Evolutionary conservation across 2,329 filamentous ascomycete genomes (phyloP).

Genomic region (Purpureocillium takamizusanense): DNA sequence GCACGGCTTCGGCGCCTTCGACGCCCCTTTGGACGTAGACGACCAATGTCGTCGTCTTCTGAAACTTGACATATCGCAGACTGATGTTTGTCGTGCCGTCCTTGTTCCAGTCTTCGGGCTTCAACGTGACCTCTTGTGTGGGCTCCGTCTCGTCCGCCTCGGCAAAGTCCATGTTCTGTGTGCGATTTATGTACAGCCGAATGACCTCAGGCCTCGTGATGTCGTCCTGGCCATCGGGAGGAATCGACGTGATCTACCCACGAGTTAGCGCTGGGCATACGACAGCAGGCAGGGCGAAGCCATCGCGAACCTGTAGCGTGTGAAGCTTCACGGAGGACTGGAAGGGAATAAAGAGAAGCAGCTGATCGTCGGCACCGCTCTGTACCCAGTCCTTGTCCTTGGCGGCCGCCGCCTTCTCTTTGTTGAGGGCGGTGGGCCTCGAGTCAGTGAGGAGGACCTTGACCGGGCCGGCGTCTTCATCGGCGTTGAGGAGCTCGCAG

Average conservation of each 20-base stretch:
- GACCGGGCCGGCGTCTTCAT: conserved; percentile 65
- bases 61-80: conserved; percentile 93
- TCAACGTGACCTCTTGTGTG: conserved; percentile 71
- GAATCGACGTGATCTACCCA: conserved; percentile 72
- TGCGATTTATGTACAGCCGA: conserved; percentile 78
- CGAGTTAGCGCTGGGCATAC: conserved; percentile 9
- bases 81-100: conserved; percentile 64
- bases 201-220: conserved; percentile 72
- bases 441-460: conserved; percentile 62
- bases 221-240: conserved; percentile 62
- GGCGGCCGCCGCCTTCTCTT: conserved; percentile 39
- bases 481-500: conserved; percentile 80
- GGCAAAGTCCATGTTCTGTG: conserved; percentile 88
- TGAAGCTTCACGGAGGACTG: conserved; percentile 83
- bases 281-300: neutral
- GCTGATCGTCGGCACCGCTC: conserved; percentile 93
- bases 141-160: conserved; percentile 82
- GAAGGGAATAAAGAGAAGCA: conserved; percentile 89
- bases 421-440: conserved; percentile 56
- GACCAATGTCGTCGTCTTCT: conserved; percentile 80
- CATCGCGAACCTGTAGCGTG: conserved; percentile 52
- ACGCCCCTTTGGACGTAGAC: conserved; percentile 85
- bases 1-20: conserved; percentile 73
- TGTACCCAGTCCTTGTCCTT: conserved; percentile 88
- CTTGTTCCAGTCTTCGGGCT: conserved; percentile 70